Conservation (phyloP, 495 filamentous ascomycete species). For the Aspergillus taichungensis region DNA sequence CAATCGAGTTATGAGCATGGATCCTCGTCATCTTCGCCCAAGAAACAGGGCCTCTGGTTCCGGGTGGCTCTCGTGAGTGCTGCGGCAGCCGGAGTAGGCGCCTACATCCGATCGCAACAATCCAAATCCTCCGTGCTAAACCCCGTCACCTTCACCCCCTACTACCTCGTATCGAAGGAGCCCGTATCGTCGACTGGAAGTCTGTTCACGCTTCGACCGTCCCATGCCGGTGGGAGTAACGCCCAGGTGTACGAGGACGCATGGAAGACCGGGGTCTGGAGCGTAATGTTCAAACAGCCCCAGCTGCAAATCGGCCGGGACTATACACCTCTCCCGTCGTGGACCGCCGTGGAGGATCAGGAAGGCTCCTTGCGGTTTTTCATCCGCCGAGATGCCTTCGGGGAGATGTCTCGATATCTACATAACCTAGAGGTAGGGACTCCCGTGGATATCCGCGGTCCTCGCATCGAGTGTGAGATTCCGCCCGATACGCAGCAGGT, state of each 20-base stretch:
- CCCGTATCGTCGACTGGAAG: constrained; percentile 66
- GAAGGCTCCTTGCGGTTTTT: constrained; percentile 43
- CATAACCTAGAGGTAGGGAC: constrained; percentile 50
- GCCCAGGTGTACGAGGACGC: constrained; percentile 38
- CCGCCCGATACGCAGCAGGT: constrained; percentile 46
- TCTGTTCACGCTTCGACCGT: constrained; percentile 60
- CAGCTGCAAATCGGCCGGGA: constrained; percentile 78
- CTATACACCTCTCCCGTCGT: constrained; percentile 77
- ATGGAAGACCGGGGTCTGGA: constrained; percentile 63
- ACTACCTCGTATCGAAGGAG: constrained; percentile 55
- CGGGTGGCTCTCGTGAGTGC: constrained; percentile 26
- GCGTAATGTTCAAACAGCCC: constrained; percentile 88
- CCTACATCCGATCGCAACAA: constrained; percentile 27
- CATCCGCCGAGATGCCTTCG: constrained; percentile 45
- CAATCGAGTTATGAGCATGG: too few species aligned
- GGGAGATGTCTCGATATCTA: constrained; percentile 63
- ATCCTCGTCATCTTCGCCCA: constrained; percentile 12
- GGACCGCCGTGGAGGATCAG: constrained; percentile 19
- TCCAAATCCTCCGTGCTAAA: constrained; percentile 25
- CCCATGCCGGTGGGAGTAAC: constrained; percentile 27
- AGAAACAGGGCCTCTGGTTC: constrained; percentile 27
- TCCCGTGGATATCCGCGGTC: constrained; percentile 67
- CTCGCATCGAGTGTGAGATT: constrained; percentile 59
- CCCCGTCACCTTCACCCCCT: constrained; percentile 56
- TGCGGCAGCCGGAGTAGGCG: constrained; percentile 28